Percentiles rank a stretch among this genome's conserved stretches.
These are phyloP conservation scores for Phalaenopsis equestris DNA, from an alignment of 106 monocot species.

Conservation along the genomic window DNA sequence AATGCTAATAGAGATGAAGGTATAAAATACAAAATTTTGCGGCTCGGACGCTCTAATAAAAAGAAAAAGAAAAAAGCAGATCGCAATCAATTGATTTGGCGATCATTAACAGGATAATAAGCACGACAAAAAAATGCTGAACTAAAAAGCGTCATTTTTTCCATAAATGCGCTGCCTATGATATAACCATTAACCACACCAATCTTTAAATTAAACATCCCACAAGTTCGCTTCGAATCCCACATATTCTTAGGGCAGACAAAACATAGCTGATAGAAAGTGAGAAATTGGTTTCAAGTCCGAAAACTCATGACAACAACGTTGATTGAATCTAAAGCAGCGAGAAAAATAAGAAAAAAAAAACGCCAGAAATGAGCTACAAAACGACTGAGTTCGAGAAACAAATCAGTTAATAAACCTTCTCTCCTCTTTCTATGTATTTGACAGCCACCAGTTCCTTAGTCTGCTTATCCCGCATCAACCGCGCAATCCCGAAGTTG, in stretches of 20 bases:
- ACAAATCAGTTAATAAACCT: conserved; percentile 31
- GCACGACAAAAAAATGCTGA: neutral
- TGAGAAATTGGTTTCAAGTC: neutral
- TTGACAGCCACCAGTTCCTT: conserved; percentile 84
- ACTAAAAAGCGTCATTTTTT: neutral
- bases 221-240: neutral
- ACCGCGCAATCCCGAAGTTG: conserved; percentile 78
- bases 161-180: neutral
- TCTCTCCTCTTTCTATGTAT: conserved; percentile 84
- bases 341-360: neutral
- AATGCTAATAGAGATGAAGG: neutral
- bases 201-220: neutral
- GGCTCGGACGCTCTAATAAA: no score
- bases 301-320: neutral
- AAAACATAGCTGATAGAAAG: neutral
- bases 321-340: neutral
- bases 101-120: conserved; percentile 1
- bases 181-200: neutral
- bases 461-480: conserved; percentile 80
- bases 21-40: neutral
- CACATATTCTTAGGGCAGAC: neutral
- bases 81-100: neutral
- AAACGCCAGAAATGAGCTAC: neutral
- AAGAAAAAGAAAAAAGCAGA: neutral
- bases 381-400: neutral